Evolutionary conservation across 345 rosid species (phyloP).

Genomic region (Litchi chinensis): DNA sequence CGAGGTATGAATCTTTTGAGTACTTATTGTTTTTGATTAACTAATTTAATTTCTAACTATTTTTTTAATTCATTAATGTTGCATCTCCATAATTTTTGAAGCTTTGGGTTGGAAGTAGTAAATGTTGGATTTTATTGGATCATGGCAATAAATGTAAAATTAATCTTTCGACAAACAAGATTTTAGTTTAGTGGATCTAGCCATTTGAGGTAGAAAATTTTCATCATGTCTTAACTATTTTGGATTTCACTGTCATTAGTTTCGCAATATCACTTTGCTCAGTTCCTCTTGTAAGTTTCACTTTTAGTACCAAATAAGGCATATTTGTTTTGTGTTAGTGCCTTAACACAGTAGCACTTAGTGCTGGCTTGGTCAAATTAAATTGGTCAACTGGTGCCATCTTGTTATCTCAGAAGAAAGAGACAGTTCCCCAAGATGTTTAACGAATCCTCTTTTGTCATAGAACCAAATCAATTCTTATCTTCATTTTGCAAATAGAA

Average conservation of each 20-base stretch:
- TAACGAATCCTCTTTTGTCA: background rate
- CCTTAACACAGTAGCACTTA: background rate
- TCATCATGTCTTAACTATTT: background rate
- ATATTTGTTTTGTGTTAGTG: background rate
- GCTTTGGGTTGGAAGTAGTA: conserved; percentile 8
- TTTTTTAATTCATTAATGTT: background rate
- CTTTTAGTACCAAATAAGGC: too few species aligned
- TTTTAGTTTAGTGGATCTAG: background rate
- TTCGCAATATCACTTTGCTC: background rate
- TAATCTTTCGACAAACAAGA: background rate
- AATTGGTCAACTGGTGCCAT: background rate
- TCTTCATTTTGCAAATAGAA: background rate
- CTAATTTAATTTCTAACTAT: background rate
- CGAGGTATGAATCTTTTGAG: conserved; percentile 55
- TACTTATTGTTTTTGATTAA: conserved; percentile 9
- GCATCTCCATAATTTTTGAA: background rate
- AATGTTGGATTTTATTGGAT: background rate
- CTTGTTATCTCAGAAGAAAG: background rate
- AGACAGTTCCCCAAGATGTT: background rate
- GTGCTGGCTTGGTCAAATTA: background rate
- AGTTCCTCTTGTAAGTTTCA: too few species aligned
- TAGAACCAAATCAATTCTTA: background rate
- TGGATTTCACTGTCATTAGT: background rate
- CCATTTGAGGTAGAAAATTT: background rate
- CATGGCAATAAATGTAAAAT: background rate